Evolutionary conservation across 352 stramenopile species (phyloP).

Genomic region (Peronospora farinosa): DNA sequence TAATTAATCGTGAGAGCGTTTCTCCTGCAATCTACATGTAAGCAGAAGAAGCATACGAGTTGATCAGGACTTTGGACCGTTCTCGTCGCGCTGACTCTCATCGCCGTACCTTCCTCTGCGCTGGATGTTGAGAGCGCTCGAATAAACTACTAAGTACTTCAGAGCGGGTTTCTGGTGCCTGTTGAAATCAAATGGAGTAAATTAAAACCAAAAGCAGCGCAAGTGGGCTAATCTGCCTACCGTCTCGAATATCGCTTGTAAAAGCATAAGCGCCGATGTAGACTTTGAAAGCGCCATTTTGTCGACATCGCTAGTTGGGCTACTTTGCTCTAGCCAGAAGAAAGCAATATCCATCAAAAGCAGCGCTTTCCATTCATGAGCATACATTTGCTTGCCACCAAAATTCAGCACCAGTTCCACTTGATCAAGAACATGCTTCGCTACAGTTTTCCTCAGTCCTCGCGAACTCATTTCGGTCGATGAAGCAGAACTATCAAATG

Average conservation of each 20-base stretch:
- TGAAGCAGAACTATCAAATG: conserved; percentile 8
- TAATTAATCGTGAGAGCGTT: conserved; percentile 42
- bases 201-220: conserved; percentile 2
- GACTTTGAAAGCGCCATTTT: conserved; percentile 11
- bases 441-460: conserved; percentile 13
- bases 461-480: not conserved
- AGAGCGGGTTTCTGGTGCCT: conserved; percentile 47
- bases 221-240: conserved; percentile 10
- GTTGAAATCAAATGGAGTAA: conserved; percentile 4
- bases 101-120: conserved; percentile 24
- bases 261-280: conserved; percentile 17
- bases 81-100: not conserved
- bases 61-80: not conserved
- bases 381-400: conserved; percentile 56
- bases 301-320: not conserved
- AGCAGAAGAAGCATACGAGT: not conserved
- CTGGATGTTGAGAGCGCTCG: conserved; percentile 26
- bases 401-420: conserved; percentile 49
- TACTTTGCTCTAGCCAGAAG: conserved; percentile 46
- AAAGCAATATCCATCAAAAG: conserved; percentile 67
- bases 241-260: conserved; percentile 40
- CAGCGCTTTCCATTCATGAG: conserved; percentile 70
- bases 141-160: conserved; percentile 42
- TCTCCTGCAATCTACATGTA: conserved; percentile 20
- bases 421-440: conserved; percentile 30